phyloP scores from a whole-genome alignment of 2,329 filamentous ascomycete species.

The Fusarium begoniae region DNA sequence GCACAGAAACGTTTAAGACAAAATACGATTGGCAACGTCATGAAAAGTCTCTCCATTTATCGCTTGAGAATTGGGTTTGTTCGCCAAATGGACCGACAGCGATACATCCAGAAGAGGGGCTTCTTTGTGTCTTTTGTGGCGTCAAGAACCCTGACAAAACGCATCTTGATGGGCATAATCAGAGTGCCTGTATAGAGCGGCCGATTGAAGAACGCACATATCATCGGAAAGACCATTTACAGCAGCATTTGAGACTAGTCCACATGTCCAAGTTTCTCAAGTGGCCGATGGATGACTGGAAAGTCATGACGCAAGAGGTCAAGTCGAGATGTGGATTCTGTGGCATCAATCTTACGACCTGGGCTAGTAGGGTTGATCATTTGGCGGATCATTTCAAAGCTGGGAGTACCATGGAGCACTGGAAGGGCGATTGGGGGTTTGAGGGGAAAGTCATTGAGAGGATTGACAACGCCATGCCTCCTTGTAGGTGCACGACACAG shows the following conservation, averaged over 20 bases:
- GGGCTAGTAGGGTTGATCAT: constrained; percentile 50
- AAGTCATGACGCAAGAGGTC: constrained; percentile 48
- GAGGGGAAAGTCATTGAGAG: constrained; percentile 49
- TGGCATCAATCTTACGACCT: constrained; percentile 48
- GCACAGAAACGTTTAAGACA: constrained; percentile 55
- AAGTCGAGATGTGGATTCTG: constrained; percentile 55
- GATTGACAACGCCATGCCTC: constrained; percentile 55
- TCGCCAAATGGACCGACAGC: constrained; percentile 46
- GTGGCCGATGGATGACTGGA: constrained; percentile 47
- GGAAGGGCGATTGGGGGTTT: constrained; percentile 57
- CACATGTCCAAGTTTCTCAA: constrained; percentile 52
- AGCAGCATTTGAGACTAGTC: constrained; percentile 53
- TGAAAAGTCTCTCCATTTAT: constrained; percentile 58
- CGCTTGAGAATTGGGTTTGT: constrained; percentile 58
- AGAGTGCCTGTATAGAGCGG: constrained; percentile 52
- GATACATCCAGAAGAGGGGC: constrained; percentile 49
- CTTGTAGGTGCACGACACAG: constrained; percentile 43
- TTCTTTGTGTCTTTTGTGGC: constrained; percentile 50
- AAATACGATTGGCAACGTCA: constrained; percentile 61
- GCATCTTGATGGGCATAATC: constrained; percentile 51
- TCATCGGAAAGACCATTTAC: constrained; percentile 54
- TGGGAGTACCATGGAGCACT: constrained; percentile 53
- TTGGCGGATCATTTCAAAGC: constrained; percentile 54
- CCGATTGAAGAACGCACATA: constrained; percentile 54
- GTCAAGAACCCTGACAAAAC: constrained; percentile 44